Evolutionary conservation across 1,139 yeast genomes (phyloP), one percentile per base, ranked within the genome.

Genomic region (Hemisphaericaspora xylofermentans): DNA sequence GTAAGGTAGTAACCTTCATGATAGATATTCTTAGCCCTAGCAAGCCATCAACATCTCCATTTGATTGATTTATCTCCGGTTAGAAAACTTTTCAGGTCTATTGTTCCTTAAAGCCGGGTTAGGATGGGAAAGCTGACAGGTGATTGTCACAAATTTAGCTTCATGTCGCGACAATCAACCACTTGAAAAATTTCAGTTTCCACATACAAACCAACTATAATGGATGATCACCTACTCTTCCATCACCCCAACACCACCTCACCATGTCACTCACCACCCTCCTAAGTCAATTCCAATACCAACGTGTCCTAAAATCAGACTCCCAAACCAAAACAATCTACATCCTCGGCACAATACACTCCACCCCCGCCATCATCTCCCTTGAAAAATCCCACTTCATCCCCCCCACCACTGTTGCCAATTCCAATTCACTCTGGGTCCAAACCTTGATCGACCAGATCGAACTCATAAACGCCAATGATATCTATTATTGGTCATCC

Each of bases 401-500:
- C n/a, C 43, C 43, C 1, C 33, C 33, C 26, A 21, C 24, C 24
- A 21, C 24, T 21, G 6, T 8, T 8, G 10, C 29, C 26, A 22
- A 29, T 15, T 10, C 19, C 4, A 18, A 18, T 14, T n/a, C 14
- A 17, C 46, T 52, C 22, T 54, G 54, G 21, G 39, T 61, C 15
- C 36, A 46, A 5, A 41, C 46, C 2, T 46, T 59, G 1, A 57
- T 82, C 19, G 52, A 63, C 2, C 63, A 68, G 4, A 31, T 63
- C 17, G 29, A 37, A 21, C 35, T 73, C 26, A 71, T 84, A 28
- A 84, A 88, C 24, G 63, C 68, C 30, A 93, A 93, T 58, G 97
- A 89, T 53, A 81, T 91, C 1, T 93, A 91, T 56, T 76, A 74
- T 48, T 91, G 98, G 97, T 86, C 88, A 6, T 61, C 76, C 33